A percentile compares a stretch with the other conserved stretches of the same genome.
Conservation (phyloP, 2,329 filamentous ascomycete species). For the Paraphoma sp. region DNA sequence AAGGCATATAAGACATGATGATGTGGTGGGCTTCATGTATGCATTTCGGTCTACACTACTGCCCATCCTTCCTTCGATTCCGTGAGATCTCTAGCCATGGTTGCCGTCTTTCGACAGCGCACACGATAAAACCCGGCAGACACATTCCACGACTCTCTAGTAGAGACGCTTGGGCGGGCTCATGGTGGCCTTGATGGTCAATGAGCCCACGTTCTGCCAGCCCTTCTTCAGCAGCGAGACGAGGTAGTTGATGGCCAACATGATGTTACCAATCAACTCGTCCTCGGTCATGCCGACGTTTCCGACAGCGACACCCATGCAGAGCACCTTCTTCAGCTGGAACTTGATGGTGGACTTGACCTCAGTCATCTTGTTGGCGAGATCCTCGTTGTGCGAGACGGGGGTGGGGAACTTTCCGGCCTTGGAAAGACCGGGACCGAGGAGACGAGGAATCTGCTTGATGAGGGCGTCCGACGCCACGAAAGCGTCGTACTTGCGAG, state of each 20-base stretch:
- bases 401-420: conserved; percentile 99
- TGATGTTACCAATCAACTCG: conserved; percentile 97
- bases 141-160: conserved; percentile 61
- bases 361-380: conserved; percentile 94
- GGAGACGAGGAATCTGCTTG: conserved; percentile 99
- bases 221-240: conserved; percentile 99
- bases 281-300: conserved; percentile 98
- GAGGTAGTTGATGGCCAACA: conserved; percentile 99
- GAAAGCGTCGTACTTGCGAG: conserved; percentile 99
- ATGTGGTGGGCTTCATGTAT: conserved; percentile 31
- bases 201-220: conserved; percentile 99
- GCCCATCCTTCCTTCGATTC: conserved; percentile 28
- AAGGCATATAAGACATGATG: too few relatives aligned
- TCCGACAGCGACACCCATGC: conserved; percentile 98
- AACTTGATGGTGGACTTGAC: conserved; percentile 99
- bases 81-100: conserved; percentile 22
- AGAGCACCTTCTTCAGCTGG: conserved; percentile 99
- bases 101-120: conserved; percentile 24
- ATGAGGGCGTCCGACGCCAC: conserved; percentile 95
- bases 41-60: conserved; percentile 43
- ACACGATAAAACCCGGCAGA: conserved; percentile 22
- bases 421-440: conserved; percentile 71
- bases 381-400: conserved; percentile 95
- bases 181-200: conserved; percentile 99
- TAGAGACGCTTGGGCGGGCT: conserved; percentile 97